Evolutionary conservation across 2,329 filamentous ascomycete species (phyloP).

Genomic region (Xylaria sp.): DNA sequence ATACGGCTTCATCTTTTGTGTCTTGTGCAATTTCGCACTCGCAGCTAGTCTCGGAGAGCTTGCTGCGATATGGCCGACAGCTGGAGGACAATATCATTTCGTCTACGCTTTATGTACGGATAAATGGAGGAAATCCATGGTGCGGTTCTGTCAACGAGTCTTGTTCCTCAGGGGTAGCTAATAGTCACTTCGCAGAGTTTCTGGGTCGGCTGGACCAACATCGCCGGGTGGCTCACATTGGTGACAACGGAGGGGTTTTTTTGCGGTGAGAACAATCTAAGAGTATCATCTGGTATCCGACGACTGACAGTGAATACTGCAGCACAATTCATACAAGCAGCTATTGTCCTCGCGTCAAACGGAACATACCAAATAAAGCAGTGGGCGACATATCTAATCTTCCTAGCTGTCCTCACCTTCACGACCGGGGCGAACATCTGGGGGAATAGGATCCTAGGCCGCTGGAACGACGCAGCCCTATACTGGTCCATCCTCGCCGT

Average conservation of each 20-base stretch:
- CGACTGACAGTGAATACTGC: not conserved
- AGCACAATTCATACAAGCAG: conserved; percentile 59
- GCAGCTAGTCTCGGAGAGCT: conserved; percentile 57
- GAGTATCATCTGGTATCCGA: not conserved
- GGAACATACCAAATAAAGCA: conserved; percentile 52
- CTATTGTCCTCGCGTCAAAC: conserved; percentile 54
- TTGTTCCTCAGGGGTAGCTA: not conserved
- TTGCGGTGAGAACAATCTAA: conserved; percentile 47
- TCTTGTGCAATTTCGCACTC: conserved; percentile 57
- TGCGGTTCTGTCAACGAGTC: conserved; percentile 31
- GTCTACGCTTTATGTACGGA: conserved; percentile 55
- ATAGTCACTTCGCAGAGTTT: conserved; percentile 52
- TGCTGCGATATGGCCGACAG: conserved; percentile 59
- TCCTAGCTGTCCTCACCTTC: conserved; percentile 54
- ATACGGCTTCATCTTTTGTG: conserved; percentile 60
- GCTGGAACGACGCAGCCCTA: conserved; percentile 57
- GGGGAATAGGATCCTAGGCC: conserved; percentile 55
- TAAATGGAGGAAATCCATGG: conserved; percentile 54
- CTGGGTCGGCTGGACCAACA: conserved; percentile 58
- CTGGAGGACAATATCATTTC: conserved; percentile 60
- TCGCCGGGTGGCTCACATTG: conserved; percentile 59
- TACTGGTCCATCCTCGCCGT: conserved; percentile 58
- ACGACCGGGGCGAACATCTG: conserved; percentile 55
- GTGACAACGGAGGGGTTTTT: conserved; percentile 59
- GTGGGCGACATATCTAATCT: conserved; percentile 58